Percentiles rank a stretch among this genome's conserved stretches.
Evolutionary conservation across 139 green algal genomes (phyloP).

Genomic region (Microglena sp.): DNA sequence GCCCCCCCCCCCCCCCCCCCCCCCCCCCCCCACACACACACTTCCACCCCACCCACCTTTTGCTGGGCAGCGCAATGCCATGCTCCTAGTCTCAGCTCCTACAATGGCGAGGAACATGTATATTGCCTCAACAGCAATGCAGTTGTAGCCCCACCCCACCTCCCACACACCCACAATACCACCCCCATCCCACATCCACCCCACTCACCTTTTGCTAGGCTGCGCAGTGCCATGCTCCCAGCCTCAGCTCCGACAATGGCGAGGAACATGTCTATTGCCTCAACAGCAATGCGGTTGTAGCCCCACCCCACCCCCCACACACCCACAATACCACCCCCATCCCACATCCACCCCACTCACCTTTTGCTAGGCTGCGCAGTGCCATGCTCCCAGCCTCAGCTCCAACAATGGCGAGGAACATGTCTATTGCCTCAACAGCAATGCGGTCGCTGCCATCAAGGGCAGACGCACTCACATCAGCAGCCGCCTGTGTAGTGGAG

Average conservation of each 20-base stretch:
- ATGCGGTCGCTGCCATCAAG: slow-evolving; percentile 46
- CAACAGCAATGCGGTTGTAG: slow-evolving; percentile 45
- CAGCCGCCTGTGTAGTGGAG: slow-evolving; percentile 14
- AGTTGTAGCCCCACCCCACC: no score
- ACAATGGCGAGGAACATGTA: slow-evolving; percentile 85
- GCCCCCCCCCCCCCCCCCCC: no score
- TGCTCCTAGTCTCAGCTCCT: slow-evolving; percentile 72
- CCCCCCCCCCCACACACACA: no score
- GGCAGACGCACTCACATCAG: slow-evolving; percentile 47
- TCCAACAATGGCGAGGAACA: slow-evolving; percentile 80
- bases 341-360: no score
- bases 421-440: slow-evolving; percentile 74
- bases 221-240: slow-evolving; percentile 73
- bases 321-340: no score
- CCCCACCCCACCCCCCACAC: no score
- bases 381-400: slow-evolving; percentile 80
- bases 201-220: slow-evolving; percentile 51
- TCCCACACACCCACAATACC: no score
- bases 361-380: slow-evolving; percentile 62
- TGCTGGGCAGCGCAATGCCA: slow-evolving; percentile 72
- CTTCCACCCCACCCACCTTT: no score
- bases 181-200: no score
- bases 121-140: slow-evolving; percentile 62
- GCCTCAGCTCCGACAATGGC: slow-evolving; percentile 79
- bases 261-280: slow-evolving; percentile 86